Evolutionary conservation across 2,329 filamentous ascomycete genomes (phyloP).

Genomic region (Dactylellina parvicollis): DNA sequence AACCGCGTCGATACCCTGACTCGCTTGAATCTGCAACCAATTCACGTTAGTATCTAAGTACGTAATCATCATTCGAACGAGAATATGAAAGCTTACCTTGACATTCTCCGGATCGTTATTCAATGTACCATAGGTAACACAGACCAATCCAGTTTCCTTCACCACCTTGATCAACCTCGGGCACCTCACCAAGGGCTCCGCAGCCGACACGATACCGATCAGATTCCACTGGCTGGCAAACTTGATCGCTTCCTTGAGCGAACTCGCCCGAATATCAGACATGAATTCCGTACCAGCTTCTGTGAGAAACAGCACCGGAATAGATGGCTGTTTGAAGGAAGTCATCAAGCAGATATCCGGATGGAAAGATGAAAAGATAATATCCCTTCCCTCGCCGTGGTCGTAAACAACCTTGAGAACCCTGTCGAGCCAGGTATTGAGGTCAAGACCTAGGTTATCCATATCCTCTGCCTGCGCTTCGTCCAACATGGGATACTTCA

Average conservation of each 20-base stretch:
- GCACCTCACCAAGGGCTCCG: slow-evolving; percentile 86
- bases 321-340: slow-evolving; percentile 87
- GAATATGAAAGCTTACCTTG: slow-evolving; percentile 70
- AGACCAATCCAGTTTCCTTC: slow-evolving; percentile 92
- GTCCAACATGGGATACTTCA: slow-evolving; percentile 98
- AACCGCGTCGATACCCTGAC: slow-evolving; percentile 95
- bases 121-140: slow-evolving; percentile 88
- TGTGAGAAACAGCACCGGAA: slow-evolving; percentile 92
- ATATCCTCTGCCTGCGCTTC: slow-evolving; percentile 95
- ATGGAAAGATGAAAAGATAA: slow-evolving; percentile 97
- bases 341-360: slow-evolving; percentile 94
- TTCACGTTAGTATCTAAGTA: slow-evolving; percentile 13
- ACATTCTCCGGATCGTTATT: slow-evolving; percentile 91
- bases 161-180: slow-evolving; percentile 83
- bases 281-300: slow-evolving; percentile 84
- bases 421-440: slow-evolving; percentile 96
- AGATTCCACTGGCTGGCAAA: slow-evolving; percentile 96
- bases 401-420: slow-evolving; percentile 91
- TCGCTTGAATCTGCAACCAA: slow-evolving; percentile 77
- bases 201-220: slow-evolving; percentile 87
- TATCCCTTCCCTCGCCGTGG: slow-evolving; percentile 80
- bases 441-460: slow-evolving; percentile 93
- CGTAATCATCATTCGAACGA: no score
- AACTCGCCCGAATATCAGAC: slow-evolving; percentile 88
- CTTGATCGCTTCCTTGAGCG: slow-evolving; percentile 91